These are phyloP conservation scores for Diplocarpon rosae DNA, from an alignment of 2,329 filamentous ascomycete species.

Conservation along the genomic window DNA sequence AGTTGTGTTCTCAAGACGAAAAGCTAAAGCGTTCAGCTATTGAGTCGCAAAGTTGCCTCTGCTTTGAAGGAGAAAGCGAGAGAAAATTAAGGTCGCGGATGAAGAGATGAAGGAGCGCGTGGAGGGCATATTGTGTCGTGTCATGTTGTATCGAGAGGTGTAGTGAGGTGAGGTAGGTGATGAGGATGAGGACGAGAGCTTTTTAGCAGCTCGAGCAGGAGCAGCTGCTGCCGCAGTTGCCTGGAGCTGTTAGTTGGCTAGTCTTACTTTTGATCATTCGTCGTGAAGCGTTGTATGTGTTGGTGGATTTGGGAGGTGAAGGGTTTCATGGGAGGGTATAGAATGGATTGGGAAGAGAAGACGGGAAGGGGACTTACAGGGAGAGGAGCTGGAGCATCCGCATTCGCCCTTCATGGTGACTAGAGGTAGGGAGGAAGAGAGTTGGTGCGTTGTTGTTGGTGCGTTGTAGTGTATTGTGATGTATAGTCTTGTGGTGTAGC, in stretches of 20 bases:
- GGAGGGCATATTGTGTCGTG: too few species aligned
- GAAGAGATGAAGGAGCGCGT: too few species aligned
- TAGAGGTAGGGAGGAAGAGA: conserved; percentile 4
- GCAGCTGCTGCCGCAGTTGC: conserved; percentile 26
- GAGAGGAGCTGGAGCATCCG: conserved; percentile 29
- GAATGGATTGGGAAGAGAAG: not conserved
- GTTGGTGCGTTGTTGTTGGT: not conserved
- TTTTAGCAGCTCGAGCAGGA: conserved; percentile 30
- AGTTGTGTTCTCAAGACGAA: too few species aligned
- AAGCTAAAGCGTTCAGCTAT: too few species aligned
- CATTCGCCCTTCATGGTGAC: conserved; percentile 31
- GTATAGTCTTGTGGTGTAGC: too few species aligned
- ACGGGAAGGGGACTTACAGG: conserved; percentile 25
- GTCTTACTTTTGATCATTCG: too few species aligned
- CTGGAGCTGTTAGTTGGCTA: conserved; percentile 4
- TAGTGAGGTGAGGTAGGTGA: not conserved
- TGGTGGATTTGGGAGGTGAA: not conserved
- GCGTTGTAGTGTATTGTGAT: not conserved
- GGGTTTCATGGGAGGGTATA: not conserved
- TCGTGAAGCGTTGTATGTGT: too few species aligned
- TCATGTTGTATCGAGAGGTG: too few species aligned
- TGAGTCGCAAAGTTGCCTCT: too few species aligned
- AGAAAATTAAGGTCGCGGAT: too few species aligned
- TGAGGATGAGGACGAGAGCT: conserved; percentile 3
- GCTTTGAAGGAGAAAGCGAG: too few species aligned